These are phyloP conservation scores for Colletotrichum sp. DNA, from an alignment of 2,329 filamentous ascomycete genomes.

Conservation along the genomic window DNA sequence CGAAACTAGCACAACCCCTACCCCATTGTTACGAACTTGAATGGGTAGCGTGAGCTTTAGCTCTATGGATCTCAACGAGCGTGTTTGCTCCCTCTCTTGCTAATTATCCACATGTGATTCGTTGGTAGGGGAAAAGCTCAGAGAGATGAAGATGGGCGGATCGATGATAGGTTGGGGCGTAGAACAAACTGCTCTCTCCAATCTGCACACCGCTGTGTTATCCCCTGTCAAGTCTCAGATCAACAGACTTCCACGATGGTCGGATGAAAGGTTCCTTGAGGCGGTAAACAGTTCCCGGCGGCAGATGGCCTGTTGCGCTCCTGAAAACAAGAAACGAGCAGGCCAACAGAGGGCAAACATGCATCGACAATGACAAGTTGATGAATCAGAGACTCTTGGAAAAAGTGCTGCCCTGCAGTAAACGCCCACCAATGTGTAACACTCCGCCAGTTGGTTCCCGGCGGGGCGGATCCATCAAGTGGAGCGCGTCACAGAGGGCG, in stretches of 20 bases:
- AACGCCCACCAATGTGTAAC: not conserved
- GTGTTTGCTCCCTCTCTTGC: not conserved
- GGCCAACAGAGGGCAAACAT: not conserved
- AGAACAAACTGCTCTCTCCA: not conserved
- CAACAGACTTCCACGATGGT: not conserved
- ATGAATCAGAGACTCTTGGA: not conserved
- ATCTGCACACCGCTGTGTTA: not conserved
- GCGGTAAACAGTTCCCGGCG: not conserved
- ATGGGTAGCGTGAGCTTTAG: not conserved
- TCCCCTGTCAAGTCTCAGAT: not conserved
- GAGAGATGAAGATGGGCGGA: not conserved
- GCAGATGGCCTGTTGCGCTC: not conserved
- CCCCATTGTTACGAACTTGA: not conserved
- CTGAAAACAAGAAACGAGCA: not conserved
- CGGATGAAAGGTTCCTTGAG: not conserved
- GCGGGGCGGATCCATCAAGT: not conserved
- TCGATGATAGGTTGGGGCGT: not conserved
- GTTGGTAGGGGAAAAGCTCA: not conserved
- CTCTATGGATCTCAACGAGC: not conserved
- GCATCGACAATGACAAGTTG: not conserved
- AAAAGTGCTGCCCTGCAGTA: not conserved
- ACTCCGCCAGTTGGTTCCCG: not conserved
- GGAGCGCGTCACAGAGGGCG: not conserved
- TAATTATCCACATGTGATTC: not conserved
- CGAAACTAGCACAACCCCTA: constrained; percentile 15